Percentiles rank a stretch among this genome's conserved stretches.
Conservation (phyloP, 2,329 filamentous ascomycete species). For the Apiospora rasikravindrae region DNA sequence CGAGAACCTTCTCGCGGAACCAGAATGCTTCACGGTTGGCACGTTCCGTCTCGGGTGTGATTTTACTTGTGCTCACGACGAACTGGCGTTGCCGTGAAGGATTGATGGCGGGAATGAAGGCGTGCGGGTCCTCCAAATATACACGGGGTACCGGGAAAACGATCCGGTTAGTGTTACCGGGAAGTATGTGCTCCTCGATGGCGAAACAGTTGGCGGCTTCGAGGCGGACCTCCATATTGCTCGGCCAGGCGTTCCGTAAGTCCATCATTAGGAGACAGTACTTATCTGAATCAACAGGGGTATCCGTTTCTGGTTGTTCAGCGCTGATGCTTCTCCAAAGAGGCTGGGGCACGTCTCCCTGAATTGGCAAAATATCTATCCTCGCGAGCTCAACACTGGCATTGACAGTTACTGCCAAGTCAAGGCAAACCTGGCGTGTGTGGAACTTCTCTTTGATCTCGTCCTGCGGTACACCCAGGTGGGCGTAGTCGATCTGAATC, state of each 20-base stretch:
- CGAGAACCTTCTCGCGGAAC: conserved; percentile 84
- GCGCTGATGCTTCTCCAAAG: conserved; percentile 59
- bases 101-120: conserved; percentile 79
- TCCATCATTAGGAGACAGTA: conserved; percentile 84
- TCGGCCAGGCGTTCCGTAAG: conserved; percentile 89
- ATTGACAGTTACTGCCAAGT: conserved; percentile 88
- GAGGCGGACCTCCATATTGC: conserved; percentile 71
- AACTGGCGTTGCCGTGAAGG: conserved; percentile 88
- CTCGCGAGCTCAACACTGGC: conserved; percentile 83
- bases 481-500: conserved; percentile 86
- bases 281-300: conserved; percentile 52
- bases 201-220: conserved; percentile 54
- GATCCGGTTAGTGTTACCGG: conserved; percentile 74
- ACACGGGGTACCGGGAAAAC: conserved; percentile 78
- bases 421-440: conserved; percentile 80
- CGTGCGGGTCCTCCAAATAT: conserved; percentile 77
- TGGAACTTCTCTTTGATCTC: conserved; percentile 78
- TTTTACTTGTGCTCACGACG: conserved; percentile 80
- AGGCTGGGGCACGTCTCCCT: conserved; percentile 65
- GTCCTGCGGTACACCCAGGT: conserved; percentile 72
- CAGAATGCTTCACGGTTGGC: conserved; percentile 84
- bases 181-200: conserved; percentile 63
- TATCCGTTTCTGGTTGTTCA: conserved; percentile 30
- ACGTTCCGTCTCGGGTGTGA: conserved; percentile 80
- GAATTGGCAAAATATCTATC: conserved; percentile 79